Percentiles rank a stretch among this genome's conserved stretches.
Evolutionary conservation across 83 land plant species (phyloP).

Genomic region (Picea engelmannii): DNA sequence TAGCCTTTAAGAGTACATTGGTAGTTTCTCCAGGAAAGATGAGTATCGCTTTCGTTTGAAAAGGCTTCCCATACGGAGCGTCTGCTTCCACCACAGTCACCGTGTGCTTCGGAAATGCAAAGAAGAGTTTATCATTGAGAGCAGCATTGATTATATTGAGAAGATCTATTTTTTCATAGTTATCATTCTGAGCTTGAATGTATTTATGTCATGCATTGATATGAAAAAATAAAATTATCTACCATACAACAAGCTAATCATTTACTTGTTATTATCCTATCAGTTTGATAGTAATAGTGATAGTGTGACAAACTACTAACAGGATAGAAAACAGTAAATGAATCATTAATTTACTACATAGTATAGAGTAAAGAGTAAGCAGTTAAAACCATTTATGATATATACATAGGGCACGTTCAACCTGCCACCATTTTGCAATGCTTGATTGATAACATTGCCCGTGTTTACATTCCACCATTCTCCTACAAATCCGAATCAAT

Average conservation of each 20-base stretch:
- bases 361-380: not conserved
- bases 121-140: not conserved
- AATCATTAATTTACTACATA: no score
- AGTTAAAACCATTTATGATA: not conserved
- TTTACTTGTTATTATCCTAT: no score
- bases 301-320: no score
- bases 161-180: not conserved
- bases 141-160: conserved; percentile 11
- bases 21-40: conserved; percentile 7
- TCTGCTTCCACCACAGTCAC: conserved; percentile 5
- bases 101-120: conserved; percentile 8
- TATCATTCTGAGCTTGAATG: not conserved
- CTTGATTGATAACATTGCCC: not conserved
- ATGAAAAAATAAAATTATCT: no score
- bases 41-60: not conserved
- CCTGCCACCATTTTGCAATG: not conserved
- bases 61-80: conserved; percentile 2
- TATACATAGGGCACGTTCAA: not conserved
- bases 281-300: no score
- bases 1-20: not conserved
- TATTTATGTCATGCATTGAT: conserved; percentile 3
- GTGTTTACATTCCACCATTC: not conserved
- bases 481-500: not conserved
- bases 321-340: no score
- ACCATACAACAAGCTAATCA: no score